These are phyloP conservation scores for Erigeron philadelphicus DNA, from an alignment of 140 eudicot genomes.

Conservation along the genomic window DNA sequence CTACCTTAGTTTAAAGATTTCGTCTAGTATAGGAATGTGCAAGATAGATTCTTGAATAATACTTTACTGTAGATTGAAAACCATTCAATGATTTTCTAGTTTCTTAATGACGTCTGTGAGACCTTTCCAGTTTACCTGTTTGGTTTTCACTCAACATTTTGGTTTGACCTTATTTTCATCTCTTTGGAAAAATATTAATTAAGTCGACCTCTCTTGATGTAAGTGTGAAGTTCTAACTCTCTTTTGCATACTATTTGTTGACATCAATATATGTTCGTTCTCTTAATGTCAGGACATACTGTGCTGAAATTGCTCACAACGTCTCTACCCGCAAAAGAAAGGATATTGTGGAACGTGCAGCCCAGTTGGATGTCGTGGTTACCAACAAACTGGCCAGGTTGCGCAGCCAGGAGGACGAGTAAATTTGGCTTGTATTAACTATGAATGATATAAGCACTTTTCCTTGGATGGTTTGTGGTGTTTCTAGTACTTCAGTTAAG, in stretches of 20 bases:
- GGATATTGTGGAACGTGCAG: constrained; percentile 60
- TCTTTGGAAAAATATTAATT: too few species aligned
- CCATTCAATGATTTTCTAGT: too few species aligned
- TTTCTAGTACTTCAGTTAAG: not conserved
- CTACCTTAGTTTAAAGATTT: too few species aligned
- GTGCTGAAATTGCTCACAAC: constrained; percentile 65
- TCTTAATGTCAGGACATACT: constrained; percentile 35
- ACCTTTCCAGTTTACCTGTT: too few species aligned
- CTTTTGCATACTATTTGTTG: not conserved
- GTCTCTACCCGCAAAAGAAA: constrained; percentile 50
- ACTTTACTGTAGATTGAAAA: too few species aligned
- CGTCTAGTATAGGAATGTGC: too few species aligned
- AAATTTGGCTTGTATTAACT: not conserved
- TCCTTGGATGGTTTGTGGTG: not conserved
- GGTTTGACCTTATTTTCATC: too few species aligned
- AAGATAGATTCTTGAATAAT: too few species aligned
- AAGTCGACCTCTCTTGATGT: too few species aligned
- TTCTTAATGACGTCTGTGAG: too few species aligned
- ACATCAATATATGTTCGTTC: not conserved
- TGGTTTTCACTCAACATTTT: too few species aligned
- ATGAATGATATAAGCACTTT: not conserved
- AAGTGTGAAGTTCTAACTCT: too few species aligned
- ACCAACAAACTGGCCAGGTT: constrained; percentile 60
- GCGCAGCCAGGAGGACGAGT: constrained; percentile 60
- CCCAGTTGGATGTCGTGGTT: constrained; percentile 54